Evolutionary conservation across 106 monocot genomes (phyloP).

Genomic region (Vanilla planifolia): DNA sequence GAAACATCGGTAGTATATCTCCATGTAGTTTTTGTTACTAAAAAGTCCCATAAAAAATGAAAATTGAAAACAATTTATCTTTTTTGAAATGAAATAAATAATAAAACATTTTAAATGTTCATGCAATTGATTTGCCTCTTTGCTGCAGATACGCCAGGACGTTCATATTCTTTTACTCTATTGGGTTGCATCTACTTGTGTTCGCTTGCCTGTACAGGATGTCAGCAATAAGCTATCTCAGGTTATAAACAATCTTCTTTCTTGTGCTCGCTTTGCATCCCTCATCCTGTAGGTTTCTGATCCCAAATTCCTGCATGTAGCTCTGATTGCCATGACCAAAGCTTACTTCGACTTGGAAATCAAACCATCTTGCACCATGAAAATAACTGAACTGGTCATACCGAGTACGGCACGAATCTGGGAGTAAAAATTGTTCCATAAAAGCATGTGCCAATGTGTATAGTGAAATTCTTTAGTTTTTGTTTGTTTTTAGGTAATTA

Average conservation of each 20-base stretch:
- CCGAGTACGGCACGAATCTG: no score
- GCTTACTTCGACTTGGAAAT: background rate
- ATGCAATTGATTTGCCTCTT: background rate
- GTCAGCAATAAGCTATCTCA: conserved; percentile 84
- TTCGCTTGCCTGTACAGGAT: conserved; percentile 95
- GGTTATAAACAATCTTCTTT: conserved; percentile 23
- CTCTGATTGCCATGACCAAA: background rate
- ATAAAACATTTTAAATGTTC: background rate
- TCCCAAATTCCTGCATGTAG: background rate
- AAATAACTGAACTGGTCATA: no score
- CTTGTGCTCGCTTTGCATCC: background rate
- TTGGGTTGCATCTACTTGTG: conserved; percentile 93
- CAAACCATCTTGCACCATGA: background rate
- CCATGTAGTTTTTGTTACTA: no score
- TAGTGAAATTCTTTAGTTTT: no score
- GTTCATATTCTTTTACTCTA: conserved; percentile 95
- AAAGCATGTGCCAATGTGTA: no score
- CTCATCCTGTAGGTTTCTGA: background rate
- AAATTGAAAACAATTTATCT: no score
- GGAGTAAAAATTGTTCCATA: no score
- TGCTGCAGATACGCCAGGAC: conserved; percentile 76
- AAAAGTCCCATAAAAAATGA: no score
- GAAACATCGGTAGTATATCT: no score
- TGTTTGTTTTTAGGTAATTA: no score
- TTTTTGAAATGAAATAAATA: no score